Conservation (phyloP, 805 yeast species). For the Suhomyces pyralidae region DNA sequence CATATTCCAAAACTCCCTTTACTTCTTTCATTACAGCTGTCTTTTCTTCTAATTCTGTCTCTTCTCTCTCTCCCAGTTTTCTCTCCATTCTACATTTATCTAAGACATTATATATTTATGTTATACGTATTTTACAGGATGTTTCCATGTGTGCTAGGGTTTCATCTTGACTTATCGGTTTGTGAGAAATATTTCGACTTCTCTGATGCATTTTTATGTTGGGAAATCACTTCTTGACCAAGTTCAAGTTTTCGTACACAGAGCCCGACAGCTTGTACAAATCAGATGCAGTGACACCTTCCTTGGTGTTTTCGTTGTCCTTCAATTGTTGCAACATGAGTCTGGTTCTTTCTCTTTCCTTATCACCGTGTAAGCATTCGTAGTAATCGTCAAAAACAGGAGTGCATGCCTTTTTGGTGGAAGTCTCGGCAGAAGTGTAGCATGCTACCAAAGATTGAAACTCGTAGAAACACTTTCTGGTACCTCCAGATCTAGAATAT, state of each 20-base stretch:
- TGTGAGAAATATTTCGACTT: background rate
- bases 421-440: slow-evolving; percentile 44
- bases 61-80: background rate
- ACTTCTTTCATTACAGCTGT: too few relatives aligned
- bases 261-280: slow-evolving; percentile 41
- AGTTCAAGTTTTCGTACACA: slow-evolving; percentile 43
- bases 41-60: too few relatives aligned
- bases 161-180: background rate
- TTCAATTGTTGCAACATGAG: slow-evolving; percentile 45
- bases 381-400: slow-evolving; percentile 45
- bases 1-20: too few relatives aligned
- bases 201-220: background rate
- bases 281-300: slow-evolving; percentile 42
- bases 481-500: slow-evolving; percentile 46
- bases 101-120: background rate
- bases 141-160: background rate
- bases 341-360: slow-evolving; percentile 45
- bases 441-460: slow-evolving; percentile 44
- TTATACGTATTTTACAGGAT: slow-evolving; percentile 3
- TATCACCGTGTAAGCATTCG: slow-evolving; percentile 46
- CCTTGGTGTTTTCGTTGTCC: slow-evolving; percentile 39
- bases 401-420: slow-evolving; percentile 38
- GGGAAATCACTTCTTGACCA: slow-evolving; percentile 20
- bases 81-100: background rate
- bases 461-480: slow-evolving; percentile 47